These are phyloP conservation scores for Teratosphaeria zuluensis DNA, from an alignment of 2,329 filamentous ascomycete species.

Conservation along the genomic window DNA sequence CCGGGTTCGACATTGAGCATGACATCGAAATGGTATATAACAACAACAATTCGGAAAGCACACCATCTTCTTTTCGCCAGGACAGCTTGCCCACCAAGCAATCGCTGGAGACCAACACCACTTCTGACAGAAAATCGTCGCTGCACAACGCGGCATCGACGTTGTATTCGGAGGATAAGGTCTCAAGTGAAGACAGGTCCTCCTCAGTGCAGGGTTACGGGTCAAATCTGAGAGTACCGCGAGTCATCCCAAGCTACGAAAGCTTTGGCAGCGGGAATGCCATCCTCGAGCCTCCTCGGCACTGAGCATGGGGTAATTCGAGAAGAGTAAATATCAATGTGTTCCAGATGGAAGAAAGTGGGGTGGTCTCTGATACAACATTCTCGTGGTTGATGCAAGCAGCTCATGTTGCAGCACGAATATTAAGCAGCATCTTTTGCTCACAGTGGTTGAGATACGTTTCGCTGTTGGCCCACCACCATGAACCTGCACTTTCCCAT, in stretches of 20 bases:
- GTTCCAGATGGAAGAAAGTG: too few relatives aligned
- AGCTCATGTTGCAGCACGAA: too few relatives aligned
- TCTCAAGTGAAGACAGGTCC: not conserved
- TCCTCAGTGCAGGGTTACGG: not conserved
- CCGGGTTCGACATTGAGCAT: not conserved
- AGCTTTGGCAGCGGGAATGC: not conserved
- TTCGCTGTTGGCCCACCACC: too few relatives aligned
- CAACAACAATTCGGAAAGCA: not conserved
- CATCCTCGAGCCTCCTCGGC: not conserved
- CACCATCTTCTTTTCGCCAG: not conserved
- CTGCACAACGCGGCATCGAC: not conserved
- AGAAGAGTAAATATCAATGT: not conserved
- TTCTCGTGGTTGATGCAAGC: too few relatives aligned
- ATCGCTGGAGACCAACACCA: not conserved
- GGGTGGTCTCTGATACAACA: too few relatives aligned
- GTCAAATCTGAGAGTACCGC: not conserved
- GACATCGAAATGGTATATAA: not conserved
- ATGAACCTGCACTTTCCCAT: too few relatives aligned
- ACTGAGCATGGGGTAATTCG: not conserved
- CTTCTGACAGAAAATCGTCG: not conserved
- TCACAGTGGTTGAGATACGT: too few relatives aligned
- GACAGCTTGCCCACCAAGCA: not conserved
- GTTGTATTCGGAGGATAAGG: not conserved
- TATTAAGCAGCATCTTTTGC: too few relatives aligned
- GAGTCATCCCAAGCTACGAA: not conserved